These are phyloP conservation scores for Hippophae gyantsensis DNA, from an alignment of 306 rosid species.

Conservation along the genomic window DNA sequence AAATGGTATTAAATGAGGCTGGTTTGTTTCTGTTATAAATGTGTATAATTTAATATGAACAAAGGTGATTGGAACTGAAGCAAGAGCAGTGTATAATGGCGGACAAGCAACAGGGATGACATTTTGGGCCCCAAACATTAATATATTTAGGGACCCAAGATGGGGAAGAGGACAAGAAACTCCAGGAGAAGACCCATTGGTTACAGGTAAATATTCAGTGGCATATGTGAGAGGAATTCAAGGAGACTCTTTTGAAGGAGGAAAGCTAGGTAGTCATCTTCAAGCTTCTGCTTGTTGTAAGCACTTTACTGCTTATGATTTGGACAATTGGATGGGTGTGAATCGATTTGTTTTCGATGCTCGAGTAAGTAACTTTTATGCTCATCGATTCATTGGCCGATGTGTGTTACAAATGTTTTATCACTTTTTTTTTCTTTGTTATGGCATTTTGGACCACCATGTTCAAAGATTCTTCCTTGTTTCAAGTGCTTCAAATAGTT, in stretches of 20 bases:
- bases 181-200: conserved; percentile 79
- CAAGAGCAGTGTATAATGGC: conserved; percentile 63
- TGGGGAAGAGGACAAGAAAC: conserved; percentile 99
- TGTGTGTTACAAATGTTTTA: neutral
- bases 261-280: conserved; percentile 35
- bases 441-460: neutral
- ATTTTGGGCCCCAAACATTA: conserved; percentile 93
- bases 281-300: conserved; percentile 93
- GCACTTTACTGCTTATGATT: conserved; percentile 90
- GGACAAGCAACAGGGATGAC: conserved; percentile 81
- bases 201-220: conserved; percentile 51
- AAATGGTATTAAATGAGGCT: neutral
- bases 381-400: neutral
- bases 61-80: conserved; percentile 68
- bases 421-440: neutral
- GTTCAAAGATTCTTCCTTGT: conserved; percentile 4
- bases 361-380: conserved; percentile 21
- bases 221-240: conserved; percentile 78
- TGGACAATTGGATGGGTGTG: conserved; percentile 71
- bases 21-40: neutral
- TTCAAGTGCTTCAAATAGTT: neutral
- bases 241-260: conserved; percentile 50
- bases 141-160: conserved; percentile 86
- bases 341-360: conserved; percentile 71
- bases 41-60: neutral